Percentiles rank a stretch among this genome's conserved stretches.
Evolutionary conservation across 2,329 filamentous ascomycete genomes (phyloP).

Genomic region (Thermothelomyces thermophilus): DNA sequence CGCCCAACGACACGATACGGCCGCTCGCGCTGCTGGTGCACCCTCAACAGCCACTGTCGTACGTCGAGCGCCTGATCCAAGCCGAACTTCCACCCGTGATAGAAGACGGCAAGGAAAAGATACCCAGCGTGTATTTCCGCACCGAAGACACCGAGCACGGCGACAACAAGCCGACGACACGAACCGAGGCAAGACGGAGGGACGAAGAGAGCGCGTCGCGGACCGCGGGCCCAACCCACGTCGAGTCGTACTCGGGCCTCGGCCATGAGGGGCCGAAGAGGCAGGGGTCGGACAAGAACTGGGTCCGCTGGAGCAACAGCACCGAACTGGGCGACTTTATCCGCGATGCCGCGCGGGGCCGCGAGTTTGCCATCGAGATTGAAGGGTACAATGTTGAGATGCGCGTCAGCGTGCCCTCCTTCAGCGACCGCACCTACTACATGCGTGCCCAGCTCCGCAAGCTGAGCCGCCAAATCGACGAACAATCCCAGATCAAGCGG

Average conservation of each 20-base stretch:
- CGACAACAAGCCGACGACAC: constrained; percentile 33
- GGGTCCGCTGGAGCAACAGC: constrained; percentile 81
- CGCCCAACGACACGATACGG: constrained; percentile 51
- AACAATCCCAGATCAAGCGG: constrained; percentile 66
- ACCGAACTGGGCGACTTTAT: constrained; percentile 95
- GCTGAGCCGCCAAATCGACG: constrained; percentile 60
- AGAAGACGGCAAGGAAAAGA: constrained; percentile 58
- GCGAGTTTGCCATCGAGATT: constrained; percentile 79
- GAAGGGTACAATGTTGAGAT: constrained; percentile 62
- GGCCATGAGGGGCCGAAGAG: constrained; percentile 51
- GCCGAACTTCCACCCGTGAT: constrained; percentile 70
- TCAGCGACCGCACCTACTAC: constrained; percentile 86
- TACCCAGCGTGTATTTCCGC: constrained; percentile 70
- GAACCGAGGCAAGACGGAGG: constrained; percentile 30
- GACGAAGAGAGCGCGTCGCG: constrained; percentile 23
- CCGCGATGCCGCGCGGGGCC: constrained; percentile 74
- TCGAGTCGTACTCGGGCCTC: constrained; percentile 65
- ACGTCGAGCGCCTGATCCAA: constrained; percentile 82
- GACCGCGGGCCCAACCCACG: constrained; percentile 32
- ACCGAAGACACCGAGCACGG: constrained; percentile 68
- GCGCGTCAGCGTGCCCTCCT: constrained; percentile 74
- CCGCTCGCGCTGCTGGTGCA: constrained; percentile 80
- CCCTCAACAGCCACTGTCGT: constrained; percentile 84
- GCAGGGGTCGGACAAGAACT: constrained; percentile 47
- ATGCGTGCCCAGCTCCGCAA: constrained; percentile 70